phyloP scores from a whole-genome alignment of 192 early-diverging fungal species.

The Gryganskiella cystojenkinii region DNA sequence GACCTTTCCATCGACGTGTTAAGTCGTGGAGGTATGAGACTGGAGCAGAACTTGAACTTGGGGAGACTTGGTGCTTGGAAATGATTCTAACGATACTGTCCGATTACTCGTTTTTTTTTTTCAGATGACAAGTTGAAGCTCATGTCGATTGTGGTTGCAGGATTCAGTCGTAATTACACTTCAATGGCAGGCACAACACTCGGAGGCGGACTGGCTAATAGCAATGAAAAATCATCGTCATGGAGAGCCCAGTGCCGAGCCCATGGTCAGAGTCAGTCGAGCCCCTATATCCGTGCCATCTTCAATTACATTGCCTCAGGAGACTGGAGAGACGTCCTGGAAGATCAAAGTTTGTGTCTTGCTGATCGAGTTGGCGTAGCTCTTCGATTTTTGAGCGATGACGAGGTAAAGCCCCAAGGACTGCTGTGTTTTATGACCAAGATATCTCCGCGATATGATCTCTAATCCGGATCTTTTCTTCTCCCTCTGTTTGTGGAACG shows the following conservation, averaged over 20 bases:
- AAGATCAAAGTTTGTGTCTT: slow-evolving; percentile 77
- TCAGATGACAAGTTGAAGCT: slow-evolving; percentile 83
- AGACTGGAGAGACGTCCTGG: slow-evolving; percentile 83
- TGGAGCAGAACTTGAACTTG: too few species aligned
- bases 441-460: slow-evolving; percentile 7
- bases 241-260: slow-evolving; percentile 74
- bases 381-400: slow-evolving; percentile 85
- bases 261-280: slow-evolving; percentile 66
- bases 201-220: slow-evolving; percentile 37
- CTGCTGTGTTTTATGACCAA: background rate
- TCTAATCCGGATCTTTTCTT: too few species aligned
- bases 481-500: slow-evolving; percentile 3
- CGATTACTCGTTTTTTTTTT: slow-evolving; percentile 5
- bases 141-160: slow-evolving; percentile 81
- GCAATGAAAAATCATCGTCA: slow-evolving; percentile 35
- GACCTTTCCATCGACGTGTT: slow-evolving; percentile 79
- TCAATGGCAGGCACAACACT: slow-evolving; percentile 45
- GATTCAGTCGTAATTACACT: slow-evolving; percentile 49
- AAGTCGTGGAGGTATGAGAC: slow-evolving; percentile 52
- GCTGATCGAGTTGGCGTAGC: slow-evolving; percentile 86
- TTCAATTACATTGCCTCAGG: slow-evolving; percentile 88
- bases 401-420: slow-evolving; percentile 76
- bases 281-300: slow-evolving; percentile 88
- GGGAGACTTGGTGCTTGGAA: background rate
- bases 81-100: background rate